Conservation (phyloP, 106 monocot genomes). For the Phalaenopsis equestris region DNA sequence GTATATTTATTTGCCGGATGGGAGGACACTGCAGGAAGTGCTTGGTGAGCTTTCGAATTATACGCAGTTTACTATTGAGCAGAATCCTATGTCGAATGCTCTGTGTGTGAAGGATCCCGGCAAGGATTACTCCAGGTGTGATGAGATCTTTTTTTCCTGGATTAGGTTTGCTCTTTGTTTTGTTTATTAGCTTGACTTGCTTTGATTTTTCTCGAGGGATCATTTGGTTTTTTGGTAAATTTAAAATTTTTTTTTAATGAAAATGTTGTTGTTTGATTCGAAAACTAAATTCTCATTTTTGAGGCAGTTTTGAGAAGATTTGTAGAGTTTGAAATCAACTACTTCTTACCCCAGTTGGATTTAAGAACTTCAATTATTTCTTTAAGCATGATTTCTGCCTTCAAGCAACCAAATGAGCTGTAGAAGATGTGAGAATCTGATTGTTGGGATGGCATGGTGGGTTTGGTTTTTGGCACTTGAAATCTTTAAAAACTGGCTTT, state of each 20-base stretch:
- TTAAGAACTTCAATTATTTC: too few species aligned
- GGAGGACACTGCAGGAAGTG: slow-evolving; percentile 16
- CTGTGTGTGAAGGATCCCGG: slow-evolving; percentile 36
- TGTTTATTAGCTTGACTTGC: background rate
- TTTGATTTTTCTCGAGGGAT: background rate
- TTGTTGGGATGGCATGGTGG: too few species aligned
- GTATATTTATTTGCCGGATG: slow-evolving; percentile 35
- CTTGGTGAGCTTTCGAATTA: slow-evolving; percentile 21
- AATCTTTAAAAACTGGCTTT: too few species aligned
- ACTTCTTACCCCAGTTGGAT: too few species aligned
- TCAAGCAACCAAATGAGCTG: too few species aligned
- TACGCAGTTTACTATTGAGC: slow-evolving; percentile 67
- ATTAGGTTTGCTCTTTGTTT: background rate
- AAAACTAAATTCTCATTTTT: too few species aligned
- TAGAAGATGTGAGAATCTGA: too few species aligned
- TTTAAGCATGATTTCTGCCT: background rate
- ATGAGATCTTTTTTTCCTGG: background rate
- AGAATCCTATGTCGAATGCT: slow-evolving; percentile 59
- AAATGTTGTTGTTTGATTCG: too few species aligned
- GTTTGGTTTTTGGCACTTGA: too few species aligned
- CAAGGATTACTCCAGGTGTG: slow-evolving; percentile 17
- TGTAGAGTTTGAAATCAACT: too few species aligned
- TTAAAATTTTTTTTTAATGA: too few species aligned
- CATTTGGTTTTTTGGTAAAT: background rate
- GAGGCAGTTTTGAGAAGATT: too few species aligned